These are phyloP conservation scores for Licmophora abbreviata DNA, from an alignment of 108 stramenopile species.

Conservation along the genomic window DNA sequence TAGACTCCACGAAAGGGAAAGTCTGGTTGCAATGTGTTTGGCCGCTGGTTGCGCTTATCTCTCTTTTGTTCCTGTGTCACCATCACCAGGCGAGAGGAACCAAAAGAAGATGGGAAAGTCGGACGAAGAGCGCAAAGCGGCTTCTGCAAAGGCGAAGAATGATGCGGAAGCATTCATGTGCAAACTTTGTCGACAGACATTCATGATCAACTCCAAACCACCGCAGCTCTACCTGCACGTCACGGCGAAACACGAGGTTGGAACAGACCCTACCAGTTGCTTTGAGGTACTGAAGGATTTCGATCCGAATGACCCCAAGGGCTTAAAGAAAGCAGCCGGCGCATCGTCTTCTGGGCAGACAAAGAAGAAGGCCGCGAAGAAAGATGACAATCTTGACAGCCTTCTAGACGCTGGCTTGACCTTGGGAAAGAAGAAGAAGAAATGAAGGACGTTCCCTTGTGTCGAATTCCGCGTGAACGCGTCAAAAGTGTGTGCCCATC, in stretches of 20 bases:
- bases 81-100: slow-evolving; percentile 70
- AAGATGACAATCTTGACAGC: not conserved
- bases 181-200: slow-evolving; percentile 74
- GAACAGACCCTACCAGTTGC: slow-evolving; percentile 40
- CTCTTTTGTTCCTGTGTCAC: too few relatives aligned
- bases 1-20: not conserved
- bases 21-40: not conserved
- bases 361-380: slow-evolving; percentile 39
- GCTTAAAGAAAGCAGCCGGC: slow-evolving; percentile 14
- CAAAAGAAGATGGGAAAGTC: slow-evolving; percentile 79
- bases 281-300: slow-evolving; percentile 62
- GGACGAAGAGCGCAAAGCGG: slow-evolving; percentile 81
- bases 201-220: slow-evolving; percentile 80
- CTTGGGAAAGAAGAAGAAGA: slow-evolving; percentile 1
- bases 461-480: too few relatives aligned
- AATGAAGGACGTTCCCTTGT: not conserved
- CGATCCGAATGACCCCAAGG: slow-evolving; percentile 73
- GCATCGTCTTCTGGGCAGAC: slow-evolving; percentile 19
- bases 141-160: slow-evolving; percentile 54
- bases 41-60: too few relatives aligned
- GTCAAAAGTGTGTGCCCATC: too few relatives aligned
- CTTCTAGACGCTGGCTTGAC: not conserved
- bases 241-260: slow-evolving; percentile 61
- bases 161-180: slow-evolving; percentile 78
- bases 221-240: slow-evolving; percentile 68